Conservation (phyloP, 2,329 filamentous ascomycete species). For the Penicillium brevicompactum region DNA sequence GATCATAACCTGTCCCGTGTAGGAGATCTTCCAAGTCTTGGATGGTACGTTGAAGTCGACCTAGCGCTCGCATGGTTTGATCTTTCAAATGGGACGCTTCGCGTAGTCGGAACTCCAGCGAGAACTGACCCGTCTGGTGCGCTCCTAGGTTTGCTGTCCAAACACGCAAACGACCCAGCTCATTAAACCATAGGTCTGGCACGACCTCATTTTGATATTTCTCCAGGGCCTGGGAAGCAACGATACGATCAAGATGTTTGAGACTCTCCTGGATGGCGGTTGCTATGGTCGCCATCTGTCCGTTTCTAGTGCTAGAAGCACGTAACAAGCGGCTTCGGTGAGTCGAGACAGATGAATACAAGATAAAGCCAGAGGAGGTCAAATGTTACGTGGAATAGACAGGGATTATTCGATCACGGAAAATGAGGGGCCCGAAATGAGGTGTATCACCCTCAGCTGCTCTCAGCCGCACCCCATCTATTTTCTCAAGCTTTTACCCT, state of each 20-base stretch:
- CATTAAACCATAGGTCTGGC: conserved; percentile 17
- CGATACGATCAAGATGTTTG: background rate
- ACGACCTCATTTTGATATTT: background rate
- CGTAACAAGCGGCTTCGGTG: too few relatives aligned
- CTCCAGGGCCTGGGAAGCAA: background rate
- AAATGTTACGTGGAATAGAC: too few relatives aligned
- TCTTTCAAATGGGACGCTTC: conserved; percentile 28
- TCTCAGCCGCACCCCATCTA: background rate
- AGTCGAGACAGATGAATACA: too few relatives aligned
- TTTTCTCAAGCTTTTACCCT: too few relatives aligned
- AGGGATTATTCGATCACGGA: too few relatives aligned
- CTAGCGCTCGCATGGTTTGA: conserved; percentile 1
- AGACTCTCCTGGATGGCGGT: background rate
- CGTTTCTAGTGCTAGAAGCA: too few relatives aligned
- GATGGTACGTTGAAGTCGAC: conserved; percentile 2
- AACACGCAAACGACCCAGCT: conserved; percentile 23
- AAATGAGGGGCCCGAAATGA: too few relatives aligned
- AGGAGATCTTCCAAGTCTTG: too few relatives aligned
- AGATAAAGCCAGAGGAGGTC: too few relatives aligned
- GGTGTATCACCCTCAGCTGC: too few relatives aligned
- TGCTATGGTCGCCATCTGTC: background rate
- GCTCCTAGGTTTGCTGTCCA: conserved; percentile 39
- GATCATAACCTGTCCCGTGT: too few relatives aligned
- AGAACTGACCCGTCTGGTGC: conserved; percentile 28
- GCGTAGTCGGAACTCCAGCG: conserved; percentile 34